Base-by-base conservation (phyloP, 2,329 filamentous ascomycete genomes). In the Penicillium sp. region DNA sequence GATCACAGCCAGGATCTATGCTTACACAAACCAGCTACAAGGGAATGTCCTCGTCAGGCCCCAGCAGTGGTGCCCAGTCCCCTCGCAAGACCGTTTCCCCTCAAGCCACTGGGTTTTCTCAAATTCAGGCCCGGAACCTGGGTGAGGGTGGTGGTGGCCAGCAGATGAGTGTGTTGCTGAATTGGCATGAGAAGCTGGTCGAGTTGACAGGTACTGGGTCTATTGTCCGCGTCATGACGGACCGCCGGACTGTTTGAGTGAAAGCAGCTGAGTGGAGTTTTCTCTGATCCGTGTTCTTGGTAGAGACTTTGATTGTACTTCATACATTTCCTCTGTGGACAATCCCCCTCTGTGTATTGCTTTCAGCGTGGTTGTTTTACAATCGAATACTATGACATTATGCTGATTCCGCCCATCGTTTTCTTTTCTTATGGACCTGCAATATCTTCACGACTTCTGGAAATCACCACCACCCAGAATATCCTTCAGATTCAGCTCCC, bases 151-250 rank as follows among this genome's bases (percentile, higher is more conserved):
- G 91, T 49, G 88, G 91, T 62, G 90, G 91, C 37, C 89, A 92
- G 58, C 90, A 89, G 55, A 98, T 98, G 95, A 98, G 95, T 73
- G 95, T 99, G 53, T 77, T 99, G 73, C 81, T 99, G 66, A 97
- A 92, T 78, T 99, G 95, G 95, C 95, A 99, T 75, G 95, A 99
- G 82, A 99, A 97, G 85, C 85, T 97, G 62, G 92, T 98, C 4
- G 95, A 99, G 71, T 88, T 97, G 71, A 91, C 92, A 39, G 95
- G 95, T 24, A 83, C 92, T 66, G 95, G 95, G 46, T 97, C 90
- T 76, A 95, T 99, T 78, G 91, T 92, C 63, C 87, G 95, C 69
- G 92, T 92, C 66, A 97, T 99, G 93, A 95, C 92, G 43, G 95
- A 99, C 82, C 91, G 94, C 81, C 88, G 95, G 72, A 95, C 90